Evolutionary conservation across 2,329 filamentous ascomycete genomes (phyloP).

Genomic region (Akanthomyces muscarius): DNA sequence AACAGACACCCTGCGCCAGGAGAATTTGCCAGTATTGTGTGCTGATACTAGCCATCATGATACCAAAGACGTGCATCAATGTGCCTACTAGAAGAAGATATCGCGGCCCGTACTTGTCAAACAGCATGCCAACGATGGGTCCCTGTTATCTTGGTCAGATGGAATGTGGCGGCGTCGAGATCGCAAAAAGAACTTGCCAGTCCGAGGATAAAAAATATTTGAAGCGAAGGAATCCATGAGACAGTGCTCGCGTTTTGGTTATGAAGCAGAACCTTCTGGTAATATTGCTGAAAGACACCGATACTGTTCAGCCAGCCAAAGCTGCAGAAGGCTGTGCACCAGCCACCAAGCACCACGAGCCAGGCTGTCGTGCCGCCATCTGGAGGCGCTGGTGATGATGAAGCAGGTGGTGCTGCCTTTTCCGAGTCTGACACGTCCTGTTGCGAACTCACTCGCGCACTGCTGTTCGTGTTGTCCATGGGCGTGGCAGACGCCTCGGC

Average conservation of each 20-base stretch:
- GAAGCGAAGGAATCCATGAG: conserved; percentile 59
- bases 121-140: conserved; percentile 58
- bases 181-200: conserved; percentile 29
- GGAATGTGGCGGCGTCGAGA: background rate
- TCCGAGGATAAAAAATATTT: conserved; percentile 52
- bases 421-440: conserved; percentile 6
- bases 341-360: conserved; percentile 37
- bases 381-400: conserved; percentile 19
- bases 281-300: conserved; percentile 57
- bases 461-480: background rate
- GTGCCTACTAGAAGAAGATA: conserved; percentile 49
- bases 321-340: conserved; percentile 39
- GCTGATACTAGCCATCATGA: conserved; percentile 60
- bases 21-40: conserved; percentile 39
- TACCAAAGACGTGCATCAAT: conserved; percentile 54
- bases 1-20: conserved; percentile 36
- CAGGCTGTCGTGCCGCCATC: conserved; percentile 34
- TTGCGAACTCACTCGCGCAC: background rate
- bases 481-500: background rate
- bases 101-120: conserved; percentile 59
- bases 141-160: conserved; percentile 33
- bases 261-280: conserved; percentile 45
- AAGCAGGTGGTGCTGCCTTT: background rate
- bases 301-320: conserved; percentile 38
- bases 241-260: conserved; percentile 50